Conservation (phyloP, 2,329 filamentous ascomycete species). For the Apiospora rasikravindrae region DNA sequence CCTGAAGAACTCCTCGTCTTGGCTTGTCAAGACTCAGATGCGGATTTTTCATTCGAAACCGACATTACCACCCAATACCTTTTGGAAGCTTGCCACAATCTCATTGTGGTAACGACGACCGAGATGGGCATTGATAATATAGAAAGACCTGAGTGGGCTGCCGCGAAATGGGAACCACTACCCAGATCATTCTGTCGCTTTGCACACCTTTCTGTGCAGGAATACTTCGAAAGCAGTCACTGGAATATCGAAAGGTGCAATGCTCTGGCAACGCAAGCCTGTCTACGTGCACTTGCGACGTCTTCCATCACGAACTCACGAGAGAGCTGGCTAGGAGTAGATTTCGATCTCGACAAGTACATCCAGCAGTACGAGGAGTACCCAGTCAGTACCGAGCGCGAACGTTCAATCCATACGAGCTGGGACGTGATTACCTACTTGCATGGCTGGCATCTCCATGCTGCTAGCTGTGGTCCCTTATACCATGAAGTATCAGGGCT, state of each 20-base stretch:
- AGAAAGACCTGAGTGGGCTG: not conserved
- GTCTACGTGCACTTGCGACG: not conserved
- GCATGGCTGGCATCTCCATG: not conserved
- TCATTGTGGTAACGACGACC: not conserved
- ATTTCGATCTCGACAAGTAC: no score
- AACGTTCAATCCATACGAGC: no score
- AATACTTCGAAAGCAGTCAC: slow-evolving; percentile 9
- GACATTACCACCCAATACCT: not conserved
- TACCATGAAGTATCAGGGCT: not conserved
- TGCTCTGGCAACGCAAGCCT: not conserved
- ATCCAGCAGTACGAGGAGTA: no score
- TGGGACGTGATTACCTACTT: not conserved
- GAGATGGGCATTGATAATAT: no score
- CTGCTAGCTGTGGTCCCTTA: not conserved
- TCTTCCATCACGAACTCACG: not conserved
- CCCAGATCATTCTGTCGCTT: not conserved
- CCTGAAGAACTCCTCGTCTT: not conserved
- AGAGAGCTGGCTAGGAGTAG: not conserved
- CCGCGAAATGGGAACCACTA: not conserved
- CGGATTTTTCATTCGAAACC: not conserved
- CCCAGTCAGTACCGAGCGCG: no score
- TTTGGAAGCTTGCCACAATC: not conserved
- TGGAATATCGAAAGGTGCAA: not conserved
- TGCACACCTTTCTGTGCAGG: slow-evolving; percentile 7
- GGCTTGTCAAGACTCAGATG: not conserved